Evolutionary conservation across 2,329 filamentous ascomycete species (phyloP), one percentile per base, ranked within the genome.

Genomic region (Camptophora hylomeconis): DNA sequence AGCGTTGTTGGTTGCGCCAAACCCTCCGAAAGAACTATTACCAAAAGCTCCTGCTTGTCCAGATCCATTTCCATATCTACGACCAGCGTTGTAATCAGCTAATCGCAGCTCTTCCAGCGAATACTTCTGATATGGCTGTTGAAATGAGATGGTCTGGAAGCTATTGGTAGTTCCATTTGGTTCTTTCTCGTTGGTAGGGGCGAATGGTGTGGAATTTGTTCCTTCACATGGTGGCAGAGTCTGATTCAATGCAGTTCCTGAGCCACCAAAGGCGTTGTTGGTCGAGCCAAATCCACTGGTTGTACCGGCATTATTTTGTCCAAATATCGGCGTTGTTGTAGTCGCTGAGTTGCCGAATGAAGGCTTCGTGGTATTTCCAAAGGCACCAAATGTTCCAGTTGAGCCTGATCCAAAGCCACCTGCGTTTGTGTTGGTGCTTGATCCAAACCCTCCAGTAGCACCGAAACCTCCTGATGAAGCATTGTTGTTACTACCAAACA

Each of bases 41-140:
- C 84, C 87, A 53, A 94, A 94, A 5, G 79, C 80, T 34, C 84
- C 84, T 25, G 72, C 62, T 41, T 84, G 79, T 17, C 82, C 83
- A 37, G 78, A 82, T 22, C 70, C 68, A 54, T 87, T 92, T 18
- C 86, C 89, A 50, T 72, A 82, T 30, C 78, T 77, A 35, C 86
- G 75, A 28, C 86, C 86, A 53, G 86, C 80, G 35, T 76, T 71
- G 52, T 98, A 98, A 54, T 98, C 89, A 24, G 74, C 82, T 37
- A 92, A 56, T 47, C 81, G 69, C 30, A 89, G 58, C 53, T 89
- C 78, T 48, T 79, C 89, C n/a, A 81, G 72, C 7, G 87, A 94
- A 63, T 79, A 95, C 51, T 89, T 92, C 53, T 75, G 76, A 32
- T 64, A 64, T 5, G 61, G 57, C 24, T 49, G 50, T 57, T 61